A percentile compares a stretch with the other conserved stretches of the same genome.
These are phyloP conservation scores for Leishmania mexicana DNA, from an alignment of 208 protist genomes.

Conservation along the genomic window DNA sequence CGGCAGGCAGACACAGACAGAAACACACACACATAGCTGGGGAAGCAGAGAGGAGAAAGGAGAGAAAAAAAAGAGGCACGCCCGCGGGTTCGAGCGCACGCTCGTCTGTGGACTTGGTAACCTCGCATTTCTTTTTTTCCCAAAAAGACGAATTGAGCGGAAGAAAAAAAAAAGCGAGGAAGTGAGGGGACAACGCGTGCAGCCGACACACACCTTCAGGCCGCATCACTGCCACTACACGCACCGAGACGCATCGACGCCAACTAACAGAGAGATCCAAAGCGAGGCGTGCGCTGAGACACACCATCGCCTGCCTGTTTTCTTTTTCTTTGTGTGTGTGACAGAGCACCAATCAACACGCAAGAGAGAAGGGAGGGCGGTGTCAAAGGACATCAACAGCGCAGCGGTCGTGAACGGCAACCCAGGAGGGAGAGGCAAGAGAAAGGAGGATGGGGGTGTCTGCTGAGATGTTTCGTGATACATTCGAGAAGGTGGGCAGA, in stretches of 20 bases:
- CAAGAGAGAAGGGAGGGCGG: neutral
- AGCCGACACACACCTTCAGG: neutral
- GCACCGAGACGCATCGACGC: neutral
- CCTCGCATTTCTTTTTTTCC: no score
- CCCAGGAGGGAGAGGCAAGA: neutral
- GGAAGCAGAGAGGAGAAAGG: neutral
- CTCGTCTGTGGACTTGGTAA: neutral
- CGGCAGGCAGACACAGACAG: neutral
- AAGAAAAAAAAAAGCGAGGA: neutral
- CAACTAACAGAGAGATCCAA: neutral
- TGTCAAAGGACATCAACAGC: neutral
- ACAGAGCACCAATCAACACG: neutral
- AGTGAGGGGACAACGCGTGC: neutral
- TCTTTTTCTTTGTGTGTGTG: neutral
- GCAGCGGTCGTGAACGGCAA: neutral
- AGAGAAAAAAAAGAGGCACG: slow-evolving; percentile 9
- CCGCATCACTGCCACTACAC: neutral
- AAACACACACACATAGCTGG: neutral
- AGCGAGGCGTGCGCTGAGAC: neutral
- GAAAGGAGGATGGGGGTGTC: neutral
- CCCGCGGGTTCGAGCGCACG: neutral
- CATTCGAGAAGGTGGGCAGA: neutral
- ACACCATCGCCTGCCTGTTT: neutral
- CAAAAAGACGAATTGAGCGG: neutral
- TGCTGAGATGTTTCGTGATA: neutral